These are phyloP conservation scores for Tripterygium wilfordii DNA, from an alignment of 177 flowering plant genomes.

Conservation along the genomic window DNA sequence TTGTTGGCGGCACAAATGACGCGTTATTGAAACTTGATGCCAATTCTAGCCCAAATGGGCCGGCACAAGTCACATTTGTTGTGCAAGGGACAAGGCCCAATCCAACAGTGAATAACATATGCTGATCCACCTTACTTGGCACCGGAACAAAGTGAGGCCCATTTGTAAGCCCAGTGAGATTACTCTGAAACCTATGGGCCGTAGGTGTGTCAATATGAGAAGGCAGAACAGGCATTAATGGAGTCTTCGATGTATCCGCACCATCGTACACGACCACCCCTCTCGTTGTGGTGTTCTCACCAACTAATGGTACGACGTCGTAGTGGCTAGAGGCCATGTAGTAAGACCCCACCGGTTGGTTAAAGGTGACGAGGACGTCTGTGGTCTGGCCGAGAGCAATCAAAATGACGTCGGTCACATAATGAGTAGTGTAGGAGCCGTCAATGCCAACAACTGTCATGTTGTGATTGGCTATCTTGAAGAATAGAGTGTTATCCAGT, in stretches of 20 bases:
- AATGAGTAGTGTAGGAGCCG: conserved; percentile 53
- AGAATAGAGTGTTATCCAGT: conserved; percentile 65
- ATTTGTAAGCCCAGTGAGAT: conserved; percentile 23
- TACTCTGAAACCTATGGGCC: conserved; percentile 40
- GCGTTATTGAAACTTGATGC: conserved; percentile 54
- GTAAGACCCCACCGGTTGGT: conserved; percentile 35
- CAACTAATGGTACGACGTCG: conserved; percentile 12
- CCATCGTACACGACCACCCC: conserved; percentile 31
- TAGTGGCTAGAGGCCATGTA: conserved; percentile 55
- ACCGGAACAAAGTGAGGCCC: conserved; percentile 28
- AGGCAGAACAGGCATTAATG: conserved; percentile 32
- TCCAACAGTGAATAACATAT: conserved; percentile 52
- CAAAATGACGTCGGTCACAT: conserved; percentile 47
- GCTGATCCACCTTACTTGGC: conserved; percentile 35
- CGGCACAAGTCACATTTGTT: conserved; percentile 22
- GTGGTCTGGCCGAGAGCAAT: conserved; percentile 67
- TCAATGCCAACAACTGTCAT: conserved; percentile 67
- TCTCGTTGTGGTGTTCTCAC: conserved; percentile 41
- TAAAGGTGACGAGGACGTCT: conserved; percentile 45
- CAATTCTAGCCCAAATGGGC: conserved; percentile 24
- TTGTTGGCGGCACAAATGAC: conserved; percentile 35
- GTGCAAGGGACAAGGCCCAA: conserved; percentile 22
- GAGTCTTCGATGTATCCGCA: conserved; percentile 1
- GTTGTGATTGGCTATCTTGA: conserved; percentile 64
- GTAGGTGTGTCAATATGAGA: conserved; percentile 40